phyloP scores from a whole-genome alignment of 371 early-diverging fungal species.

The Mucor plumbeus region DNA sequence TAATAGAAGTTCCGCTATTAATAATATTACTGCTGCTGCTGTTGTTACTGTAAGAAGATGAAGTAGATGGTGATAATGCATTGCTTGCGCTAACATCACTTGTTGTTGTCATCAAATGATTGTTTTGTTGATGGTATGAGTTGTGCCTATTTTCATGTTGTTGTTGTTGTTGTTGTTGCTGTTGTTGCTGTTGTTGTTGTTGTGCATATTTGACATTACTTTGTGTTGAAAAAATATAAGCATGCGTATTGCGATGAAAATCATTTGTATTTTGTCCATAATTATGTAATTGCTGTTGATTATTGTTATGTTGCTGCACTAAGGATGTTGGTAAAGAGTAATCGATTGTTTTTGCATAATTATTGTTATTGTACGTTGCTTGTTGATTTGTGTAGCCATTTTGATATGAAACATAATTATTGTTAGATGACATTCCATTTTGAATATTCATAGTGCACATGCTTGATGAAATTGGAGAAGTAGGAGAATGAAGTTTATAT shows the following conservation, averaged over 20 bases:
- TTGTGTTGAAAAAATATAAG: too few relatives aligned
- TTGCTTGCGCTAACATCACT: neutral
- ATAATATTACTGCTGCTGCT: neutral
- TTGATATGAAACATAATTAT: neutral
- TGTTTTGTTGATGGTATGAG: neutral
- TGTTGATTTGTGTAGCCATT: neutral
- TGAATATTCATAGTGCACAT: neutral
- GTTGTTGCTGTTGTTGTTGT: neutral
- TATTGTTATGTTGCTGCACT: neutral
- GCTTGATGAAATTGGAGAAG: neutral
- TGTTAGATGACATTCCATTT: neutral
- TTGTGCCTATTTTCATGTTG: neutral
- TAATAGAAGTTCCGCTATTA: neutral
- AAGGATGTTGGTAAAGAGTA: neutral
- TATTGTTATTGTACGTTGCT: neutral
- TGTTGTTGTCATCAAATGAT: constrained; percentile 1
- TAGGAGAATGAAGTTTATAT: neutral
- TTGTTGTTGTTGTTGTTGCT: neutral
- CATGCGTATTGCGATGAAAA: too few relatives aligned
- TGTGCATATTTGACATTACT: neutral
- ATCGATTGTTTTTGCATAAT: neutral
- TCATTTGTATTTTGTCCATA: neutral
- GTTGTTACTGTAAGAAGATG: neutral
- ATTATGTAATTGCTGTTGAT: too few relatives aligned
- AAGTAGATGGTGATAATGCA: neutral